Conservation (phyloP, 129 eudicot species). For the Ambrosia artemisiifolia region DNA sequence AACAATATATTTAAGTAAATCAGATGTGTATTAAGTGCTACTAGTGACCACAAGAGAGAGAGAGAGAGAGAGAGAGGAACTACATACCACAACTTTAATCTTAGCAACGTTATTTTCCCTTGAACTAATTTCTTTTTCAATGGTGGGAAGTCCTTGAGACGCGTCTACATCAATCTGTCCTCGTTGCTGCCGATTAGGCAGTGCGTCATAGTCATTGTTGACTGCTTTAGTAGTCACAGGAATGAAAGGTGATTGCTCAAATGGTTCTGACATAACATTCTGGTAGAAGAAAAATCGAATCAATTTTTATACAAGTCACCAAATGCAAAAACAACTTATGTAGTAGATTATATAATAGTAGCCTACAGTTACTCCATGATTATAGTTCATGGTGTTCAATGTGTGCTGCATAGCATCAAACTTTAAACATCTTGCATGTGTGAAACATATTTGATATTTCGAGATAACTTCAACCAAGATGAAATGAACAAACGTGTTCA, state of each 20-base stretch:
- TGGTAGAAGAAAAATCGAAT: slow-evolving; percentile 32
- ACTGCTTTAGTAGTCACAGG: slow-evolving; percentile 51
- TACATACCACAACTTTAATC: slow-evolving; percentile 95
- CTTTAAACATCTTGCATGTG: background rate
- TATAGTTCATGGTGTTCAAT: too few species aligned
- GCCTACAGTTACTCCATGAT: too few species aligned
- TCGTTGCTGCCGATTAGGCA: slow-evolving; percentile 50
- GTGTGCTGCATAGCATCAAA: too few species aligned
- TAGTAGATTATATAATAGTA: too few species aligned
- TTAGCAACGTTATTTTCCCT: slow-evolving; percentile 94
- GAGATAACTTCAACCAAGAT: background rate
- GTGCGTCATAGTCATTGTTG: slow-evolving; percentile 51
- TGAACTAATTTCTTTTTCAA: slow-evolving; percentile 58
- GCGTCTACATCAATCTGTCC: slow-evolving; percentile 62
- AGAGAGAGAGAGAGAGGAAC: background rate
- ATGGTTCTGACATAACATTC: slow-evolving; percentile 87
- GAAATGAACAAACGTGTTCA: background rate
- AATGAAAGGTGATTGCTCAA: slow-evolving; percentile 82
- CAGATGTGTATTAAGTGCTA: background rate
- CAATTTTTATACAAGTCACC: background rate
- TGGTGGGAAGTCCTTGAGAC: slow-evolving; percentile 39
- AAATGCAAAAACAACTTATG: slow-evolving; percentile 3
- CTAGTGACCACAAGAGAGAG: background rate
- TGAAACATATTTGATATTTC: background rate
- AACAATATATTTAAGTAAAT: background rate